Evolutionary conservation across 2,329 filamentous ascomycete species (phyloP), one percentile per base, ranked within the genome.

Genomic region (Tricladium varicosporioides): DNA sequence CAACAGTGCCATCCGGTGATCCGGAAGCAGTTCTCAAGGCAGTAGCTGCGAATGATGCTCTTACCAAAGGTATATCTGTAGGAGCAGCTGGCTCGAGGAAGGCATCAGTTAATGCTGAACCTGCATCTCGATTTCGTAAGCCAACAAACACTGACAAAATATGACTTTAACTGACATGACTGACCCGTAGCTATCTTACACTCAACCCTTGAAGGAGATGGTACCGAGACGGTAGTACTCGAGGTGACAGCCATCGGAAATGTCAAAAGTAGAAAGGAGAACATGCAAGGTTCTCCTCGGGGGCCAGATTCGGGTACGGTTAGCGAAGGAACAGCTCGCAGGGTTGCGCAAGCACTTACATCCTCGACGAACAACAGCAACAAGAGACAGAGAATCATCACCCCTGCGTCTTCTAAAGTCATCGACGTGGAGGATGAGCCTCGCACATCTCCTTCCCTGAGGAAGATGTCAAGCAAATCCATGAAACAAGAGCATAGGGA

Each of bases 391-490:
- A 74, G 78, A 11, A 72, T 75, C 51, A 77, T 78, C 49, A 80
- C 78, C 0, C 76, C 78, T 7, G 72, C 72, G 2, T 76, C 78
- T 36, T 65, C 70, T n/a, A 78, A 75, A 60, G 74, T 66, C 8
- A 74, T 79, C 14, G 79, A 79, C 42, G 75, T 77, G 16, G 77
- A 80, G 50, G 75, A 80, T 44, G 76, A 80, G 58, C 73, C 75
- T 33, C 71, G 72, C 49, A 62, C 50, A 18, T 67, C 67, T 14
- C 65, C 68, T 14, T 59, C 64, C 1, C 22, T 63, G 10, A 54
- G 67, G 44, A 68, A 68, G 49, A 52, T 55, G 0, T 69, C 67
- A 32, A 60, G 57, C 27, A 60, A 40, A 36, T 59, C 44, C 33
- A 31, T 48, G n/a, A 60, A 54, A 52, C 48, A 56, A 8, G 64